These are phyloP conservation scores for Melocanna baccifera DNA, from an alignment of 176 grass and related monocot species.

Conservation along the genomic window DNA sequence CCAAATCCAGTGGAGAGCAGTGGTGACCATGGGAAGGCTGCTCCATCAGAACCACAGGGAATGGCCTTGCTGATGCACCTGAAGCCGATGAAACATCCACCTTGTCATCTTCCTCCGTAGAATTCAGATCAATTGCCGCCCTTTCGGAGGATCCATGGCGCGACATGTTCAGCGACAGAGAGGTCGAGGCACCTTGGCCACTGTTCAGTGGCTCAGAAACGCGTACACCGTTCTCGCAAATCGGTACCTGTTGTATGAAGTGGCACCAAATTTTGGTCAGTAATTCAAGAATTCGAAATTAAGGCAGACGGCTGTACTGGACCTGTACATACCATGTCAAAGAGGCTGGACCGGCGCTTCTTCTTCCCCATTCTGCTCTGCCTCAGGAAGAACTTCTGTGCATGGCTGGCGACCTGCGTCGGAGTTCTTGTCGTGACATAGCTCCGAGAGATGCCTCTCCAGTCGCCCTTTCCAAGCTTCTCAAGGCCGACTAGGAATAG, in stretches of 20 bases:
- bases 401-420: slow-evolving; percentile 93
- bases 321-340: slow-evolving; percentile 57
- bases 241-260: slow-evolving; percentile 37
- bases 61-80: neutral
- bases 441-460: slow-evolving; percentile 83
- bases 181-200: slow-evolving; percentile 11
- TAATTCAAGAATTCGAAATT: neutral
- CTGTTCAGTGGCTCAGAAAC: neutral
- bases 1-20: slow-evolving; percentile 41
- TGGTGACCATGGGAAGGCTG: slow-evolving; percentile 22
- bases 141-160: neutral
- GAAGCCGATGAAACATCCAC: neutral
- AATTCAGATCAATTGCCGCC: slow-evolving; percentile 41
- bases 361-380: slow-evolving; percentile 72
- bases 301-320: neutral
- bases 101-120: slow-evolving; percentile 19
- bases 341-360: slow-evolving; percentile 90
- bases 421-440: slow-evolving; percentile 89
- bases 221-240: slow-evolving; percentile 29
- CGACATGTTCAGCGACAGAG: slow-evolving; percentile 17
- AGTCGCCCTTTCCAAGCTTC: slow-evolving; percentile 86
- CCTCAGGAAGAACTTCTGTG: slow-evolving; percentile 92
- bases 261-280: neutral
- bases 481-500: slow-evolving; percentile 72
- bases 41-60: slow-evolving; percentile 15